Conservation (phyloP, 345 rosid species). For the Syzygium aromaticum region DNA sequence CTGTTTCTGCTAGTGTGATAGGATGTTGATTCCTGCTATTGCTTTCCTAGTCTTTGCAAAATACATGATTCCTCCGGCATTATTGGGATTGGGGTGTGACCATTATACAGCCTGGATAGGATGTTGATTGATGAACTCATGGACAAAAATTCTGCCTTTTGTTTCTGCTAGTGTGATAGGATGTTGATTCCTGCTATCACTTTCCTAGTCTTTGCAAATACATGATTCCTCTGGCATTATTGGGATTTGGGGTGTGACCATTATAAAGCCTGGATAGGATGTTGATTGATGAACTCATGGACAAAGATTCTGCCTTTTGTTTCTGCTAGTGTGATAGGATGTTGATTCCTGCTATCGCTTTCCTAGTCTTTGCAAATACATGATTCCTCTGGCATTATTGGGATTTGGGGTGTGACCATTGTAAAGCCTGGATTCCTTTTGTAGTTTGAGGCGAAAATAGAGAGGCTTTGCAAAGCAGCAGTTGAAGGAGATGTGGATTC, state of each 20-base stretch:
- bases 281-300: background rate
- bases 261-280: too few species aligned
- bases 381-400: background rate
- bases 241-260: too few species aligned
- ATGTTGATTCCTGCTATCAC: too few species aligned
- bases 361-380: background rate
- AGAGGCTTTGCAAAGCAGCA: background rate
- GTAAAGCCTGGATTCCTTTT: rapidly evolving
- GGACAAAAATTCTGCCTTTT: too few species aligned
- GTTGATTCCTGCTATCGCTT: background rate
- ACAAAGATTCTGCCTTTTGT: background rate
- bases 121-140: too few species aligned
- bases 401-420: too few species aligned
- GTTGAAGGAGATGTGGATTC: background rate
- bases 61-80: background rate
- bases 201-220: too few species aligned
- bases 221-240: too few species aligned
- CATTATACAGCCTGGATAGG: too few species aligned
- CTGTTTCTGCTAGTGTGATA: background rate
- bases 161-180: too few species aligned
- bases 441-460: background rate
- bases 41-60: background rate
- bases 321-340: background rate
- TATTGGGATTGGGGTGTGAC: background rate
- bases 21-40: background rate